Evolutionary conservation across 805 yeast species (phyloP).

Genomic region (Candida tibetensis): DNA sequence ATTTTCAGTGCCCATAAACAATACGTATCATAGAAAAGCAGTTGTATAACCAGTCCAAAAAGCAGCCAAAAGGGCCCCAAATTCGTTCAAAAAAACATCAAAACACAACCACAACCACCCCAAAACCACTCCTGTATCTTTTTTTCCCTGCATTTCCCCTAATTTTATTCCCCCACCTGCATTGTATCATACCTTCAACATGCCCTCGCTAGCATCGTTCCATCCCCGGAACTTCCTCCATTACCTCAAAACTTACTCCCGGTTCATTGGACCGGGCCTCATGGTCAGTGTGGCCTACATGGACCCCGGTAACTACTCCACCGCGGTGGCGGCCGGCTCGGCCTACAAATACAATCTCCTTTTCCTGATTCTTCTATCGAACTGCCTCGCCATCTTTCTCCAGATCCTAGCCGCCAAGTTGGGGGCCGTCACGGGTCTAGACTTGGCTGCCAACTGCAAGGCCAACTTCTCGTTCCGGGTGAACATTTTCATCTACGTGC

Average conservation of each 20-base stretch:
- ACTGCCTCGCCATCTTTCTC: slow-evolving; percentile 80
- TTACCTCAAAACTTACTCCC: slow-evolving; percentile 46
- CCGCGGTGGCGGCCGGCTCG: slow-evolving; percentile 93
- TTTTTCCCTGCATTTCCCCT: too few relatives aligned
- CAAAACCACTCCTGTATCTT: too few relatives aligned
- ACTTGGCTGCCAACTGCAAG: slow-evolving; percentile 84
- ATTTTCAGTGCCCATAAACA: too few relatives aligned
- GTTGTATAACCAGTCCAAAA: too few relatives aligned
- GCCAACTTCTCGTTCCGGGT: slow-evolving; percentile 63
- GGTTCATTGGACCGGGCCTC: slow-evolving; percentile 90
- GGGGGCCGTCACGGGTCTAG: slow-evolving; percentile 93
- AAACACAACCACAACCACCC: too few relatives aligned
- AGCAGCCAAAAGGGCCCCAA: too few relatives aligned
- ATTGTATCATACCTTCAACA: too few relatives aligned
- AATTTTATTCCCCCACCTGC: too few relatives aligned
- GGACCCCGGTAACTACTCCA: slow-evolving; percentile 97
- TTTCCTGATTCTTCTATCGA: slow-evolving; percentile 75
- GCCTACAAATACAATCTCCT: slow-evolving; percentile 75
- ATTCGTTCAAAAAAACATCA: too few relatives aligned
- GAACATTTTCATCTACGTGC: slow-evolving; percentile 60
- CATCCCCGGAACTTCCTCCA: not conserved
- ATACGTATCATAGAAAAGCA: too few relatives aligned
- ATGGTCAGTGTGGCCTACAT: slow-evolving; percentile 94
- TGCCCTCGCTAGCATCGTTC: not conserved
- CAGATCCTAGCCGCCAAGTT: slow-evolving; percentile 83